Evolutionary conservation across 1,284 basidiomycete species (phyloP), one percentile per base, ranked within the genome.

Genomic region (Leccinum holopus): DNA sequence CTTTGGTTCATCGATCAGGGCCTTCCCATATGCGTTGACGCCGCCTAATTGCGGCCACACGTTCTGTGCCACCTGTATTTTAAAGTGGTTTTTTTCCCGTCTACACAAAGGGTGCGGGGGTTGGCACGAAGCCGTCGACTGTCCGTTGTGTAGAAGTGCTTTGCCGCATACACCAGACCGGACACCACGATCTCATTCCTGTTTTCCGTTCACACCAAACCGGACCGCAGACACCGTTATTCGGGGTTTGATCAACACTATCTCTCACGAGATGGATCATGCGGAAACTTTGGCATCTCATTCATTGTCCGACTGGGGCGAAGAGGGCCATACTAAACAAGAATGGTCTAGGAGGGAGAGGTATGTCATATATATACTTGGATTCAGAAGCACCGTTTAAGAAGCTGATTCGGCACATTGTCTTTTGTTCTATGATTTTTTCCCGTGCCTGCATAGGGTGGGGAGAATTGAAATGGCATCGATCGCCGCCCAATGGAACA

Each of bases 71-170:
- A 74, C 84, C 37, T 88, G 86, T 71, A 83, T 87, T 63, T 70
- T 88, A 25, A 84, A 84, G 68, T 87, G 85, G 84, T 84, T 84
- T 73, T 88, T 88, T 75, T 84, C 86, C 63, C 81, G 82, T 55
- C 74, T 87, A 41, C 86, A 87, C 72, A 76, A 76, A 58, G 77
- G 76, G 1, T 88, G 87, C 67, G 86, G 86, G 39, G 75, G 77
- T 39, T 90, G 87, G 87, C 87, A 88, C 65, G 82, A 87, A 67
- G 72, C 79, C 7, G 84, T 88, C 47, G 82, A 85, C 66, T 89
- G 86, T 72, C 87, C 87, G 21, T 80, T 88, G 61, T 88, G 87
- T 71, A 84, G 86, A 67, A 79, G 79, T 59, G 65, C 78, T 49
- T 75, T 87, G 58, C 79, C 82, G 61, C 76, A 78, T 57, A 83